These are phyloP conservation scores for Chondrus crispus DNA, from an alignment of 23 red algal genomes.

Conservation along the genomic window DNA sequence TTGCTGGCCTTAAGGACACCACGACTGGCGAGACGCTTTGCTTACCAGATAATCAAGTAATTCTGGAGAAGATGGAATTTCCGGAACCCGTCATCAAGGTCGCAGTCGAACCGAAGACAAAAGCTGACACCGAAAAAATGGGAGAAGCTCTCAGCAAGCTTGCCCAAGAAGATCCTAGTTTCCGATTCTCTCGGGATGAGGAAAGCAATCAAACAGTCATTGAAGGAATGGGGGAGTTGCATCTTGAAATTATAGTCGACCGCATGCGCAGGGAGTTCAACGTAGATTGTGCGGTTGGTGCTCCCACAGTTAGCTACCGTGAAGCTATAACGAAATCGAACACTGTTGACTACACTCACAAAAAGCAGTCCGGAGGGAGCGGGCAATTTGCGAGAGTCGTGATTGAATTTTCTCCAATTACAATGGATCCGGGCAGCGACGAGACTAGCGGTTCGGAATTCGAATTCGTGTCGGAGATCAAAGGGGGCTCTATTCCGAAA, in stretches of 20 bases:
- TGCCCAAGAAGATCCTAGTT: slow-evolving; percentile 97
- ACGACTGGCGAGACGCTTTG: slow-evolving; percentile 98
- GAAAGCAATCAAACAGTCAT: slow-evolving; percentile 98
- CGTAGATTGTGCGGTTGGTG: slow-evolving; percentile 96
- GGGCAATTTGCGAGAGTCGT: slow-evolving; percentile 97
- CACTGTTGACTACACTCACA: slow-evolving; percentile 95
- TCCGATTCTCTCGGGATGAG: slow-evolving; percentile 95
- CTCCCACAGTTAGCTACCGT: slow-evolving; percentile 94
- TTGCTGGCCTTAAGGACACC: slow-evolving; percentile 96
- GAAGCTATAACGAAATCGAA: slow-evolving; percentile 83
- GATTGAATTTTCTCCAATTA: slow-evolving; percentile 85
- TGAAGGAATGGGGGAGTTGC: slow-evolving; percentile 98
- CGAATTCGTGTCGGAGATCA: slow-evolving; percentile 95
- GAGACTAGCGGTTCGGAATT: slow-evolving; percentile 29
- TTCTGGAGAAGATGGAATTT: slow-evolving; percentile 99
- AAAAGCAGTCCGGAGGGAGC: slow-evolving; percentile 98
- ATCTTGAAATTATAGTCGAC: slow-evolving; percentile 99
- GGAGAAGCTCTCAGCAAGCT: slow-evolving; percentile 82
- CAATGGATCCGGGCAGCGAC: background rate
- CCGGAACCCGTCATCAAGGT: slow-evolving; percentile 98
- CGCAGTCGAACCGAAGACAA: slow-evolving; percentile 94
- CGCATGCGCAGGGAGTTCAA: slow-evolving; percentile 99
- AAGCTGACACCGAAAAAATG: slow-evolving; percentile 98
- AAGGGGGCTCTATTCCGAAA: slow-evolving; percentile 94
- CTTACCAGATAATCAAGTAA: slow-evolving; percentile 72